These are phyloP conservation scores for Aphanomyces astaci DNA, from an alignment of 352 stramenopile species.

Conservation along the genomic window DNA sequence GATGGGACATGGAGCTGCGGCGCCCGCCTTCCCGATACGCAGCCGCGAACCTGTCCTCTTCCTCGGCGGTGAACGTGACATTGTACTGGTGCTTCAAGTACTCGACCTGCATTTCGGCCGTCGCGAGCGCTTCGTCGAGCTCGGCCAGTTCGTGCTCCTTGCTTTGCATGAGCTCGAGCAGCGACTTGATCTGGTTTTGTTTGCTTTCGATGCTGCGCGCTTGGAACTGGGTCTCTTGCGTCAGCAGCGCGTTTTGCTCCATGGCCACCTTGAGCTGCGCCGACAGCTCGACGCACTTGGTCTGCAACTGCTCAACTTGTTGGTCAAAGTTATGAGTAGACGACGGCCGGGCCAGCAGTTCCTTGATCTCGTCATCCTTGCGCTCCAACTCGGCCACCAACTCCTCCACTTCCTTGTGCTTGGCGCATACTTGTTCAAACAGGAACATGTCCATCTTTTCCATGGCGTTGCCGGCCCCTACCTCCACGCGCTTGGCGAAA, in stretches of 20 bases:
- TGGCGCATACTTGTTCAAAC: conserved; percentile 19
- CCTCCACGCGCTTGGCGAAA: not conserved
- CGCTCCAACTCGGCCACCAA: conserved; percentile 13
- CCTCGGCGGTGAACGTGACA: conserved; percentile 11
- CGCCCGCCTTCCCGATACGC: conserved; percentile 17
- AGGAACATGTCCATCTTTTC: conserved; percentile 24
- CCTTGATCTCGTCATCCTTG: conserved; percentile 15
- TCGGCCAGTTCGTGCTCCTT: conserved; percentile 21
- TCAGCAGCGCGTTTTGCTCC: conserved; percentile 8
- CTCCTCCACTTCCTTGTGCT: conserved; percentile 23
- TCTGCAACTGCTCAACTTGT: not conserved
- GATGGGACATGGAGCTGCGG: conserved; percentile 10
- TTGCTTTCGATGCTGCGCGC: conserved; percentile 20
- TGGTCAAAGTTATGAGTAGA: not conserved
- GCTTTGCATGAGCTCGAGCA: conserved; percentile 2
- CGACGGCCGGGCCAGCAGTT: not conserved
- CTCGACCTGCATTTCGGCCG: conserved; percentile 22
- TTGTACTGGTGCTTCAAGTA: conserved; percentile 19
- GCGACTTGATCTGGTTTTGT: conserved; percentile 24
- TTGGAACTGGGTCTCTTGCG: conserved; percentile 12
- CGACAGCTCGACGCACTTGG: conserved; percentile 1
- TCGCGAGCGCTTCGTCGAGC: conserved; percentile 23
- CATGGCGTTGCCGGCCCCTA: not conserved
- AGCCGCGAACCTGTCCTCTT: conserved; percentile 8
- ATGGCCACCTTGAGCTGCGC: conserved; percentile 6